A percentile compares a stretch with the other conserved stretches of the same genome.
Conservation (phyloP, 192 early-diverging fungal species). For the Paraglomus brasilianum region DNA sequence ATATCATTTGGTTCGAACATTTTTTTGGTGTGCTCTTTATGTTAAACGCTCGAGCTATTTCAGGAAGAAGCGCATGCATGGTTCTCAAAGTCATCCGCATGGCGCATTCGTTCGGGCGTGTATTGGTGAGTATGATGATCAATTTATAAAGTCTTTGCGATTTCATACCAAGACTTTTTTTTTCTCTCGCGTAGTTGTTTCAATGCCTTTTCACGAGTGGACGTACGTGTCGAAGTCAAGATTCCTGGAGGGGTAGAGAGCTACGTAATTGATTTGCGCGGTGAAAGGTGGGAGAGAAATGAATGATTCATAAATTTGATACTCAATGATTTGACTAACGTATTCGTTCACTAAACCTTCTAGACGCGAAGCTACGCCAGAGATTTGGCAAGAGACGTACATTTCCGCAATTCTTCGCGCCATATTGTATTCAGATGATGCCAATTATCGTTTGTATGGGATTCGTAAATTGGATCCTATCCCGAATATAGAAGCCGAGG, state of each 20-base stretch:
- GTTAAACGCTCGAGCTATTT: background rate
- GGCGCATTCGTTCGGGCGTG: conserved; percentile 64
- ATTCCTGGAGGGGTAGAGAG: conserved; percentile 98
- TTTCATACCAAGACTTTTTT: background rate
- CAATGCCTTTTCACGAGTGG: conserved; percentile 95
- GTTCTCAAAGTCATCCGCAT: conserved; percentile 59
- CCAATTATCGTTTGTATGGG: conserved; percentile 81
- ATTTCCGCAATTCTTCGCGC: conserved; percentile 87
- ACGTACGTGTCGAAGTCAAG: conserved; percentile 96
- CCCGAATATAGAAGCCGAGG: conserved; percentile 68
- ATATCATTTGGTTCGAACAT: background rate
- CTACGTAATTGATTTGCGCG: conserved; percentile 84
- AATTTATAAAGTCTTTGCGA: background rate
- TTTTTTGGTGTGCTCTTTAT: background rate
- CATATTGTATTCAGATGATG: conserved; percentile 87
- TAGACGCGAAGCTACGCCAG: conserved; percentile 68
- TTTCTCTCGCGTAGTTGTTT: conserved; percentile 69
- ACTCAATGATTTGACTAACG: background rate
- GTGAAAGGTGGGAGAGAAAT: conserved; percentile 66
- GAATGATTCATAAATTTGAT: too few species aligned
- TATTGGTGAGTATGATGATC: conserved; percentile 49
- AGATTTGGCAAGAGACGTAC: conserved; percentile 90
- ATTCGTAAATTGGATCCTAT: conserved; percentile 90
- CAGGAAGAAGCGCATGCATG: conserved; percentile 67
- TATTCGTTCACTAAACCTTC: background rate